A percentile compares a stretch with the other conserved stretches of the same genome.
Conservation (phyloP, 2,329 filamentous ascomycete species). For the Paraconiothyrium sp. region DNA sequence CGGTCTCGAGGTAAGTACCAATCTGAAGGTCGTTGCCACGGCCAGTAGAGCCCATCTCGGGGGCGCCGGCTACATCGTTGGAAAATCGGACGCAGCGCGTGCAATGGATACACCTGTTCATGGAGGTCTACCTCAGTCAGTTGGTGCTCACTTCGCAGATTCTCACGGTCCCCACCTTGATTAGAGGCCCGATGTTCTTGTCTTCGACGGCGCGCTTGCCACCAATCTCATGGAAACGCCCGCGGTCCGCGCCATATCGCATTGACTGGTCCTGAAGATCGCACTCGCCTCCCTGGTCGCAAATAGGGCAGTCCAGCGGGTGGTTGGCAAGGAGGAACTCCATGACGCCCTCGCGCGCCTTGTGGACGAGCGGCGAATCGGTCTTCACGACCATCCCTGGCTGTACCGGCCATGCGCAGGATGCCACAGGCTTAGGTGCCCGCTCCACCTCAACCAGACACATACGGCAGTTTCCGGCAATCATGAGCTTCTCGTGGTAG, state of each 20-base stretch:
- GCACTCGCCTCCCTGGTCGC: slow-evolving; percentile 98
- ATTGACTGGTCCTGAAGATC: slow-evolving; percentile 99
- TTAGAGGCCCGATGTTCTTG: slow-evolving; percentile 97
- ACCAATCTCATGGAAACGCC: slow-evolving; percentile 92
- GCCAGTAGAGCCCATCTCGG: slow-evolving; percentile 92
- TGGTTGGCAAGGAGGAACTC: slow-evolving; percentile 98
- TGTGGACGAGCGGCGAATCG: slow-evolving; percentile 93
- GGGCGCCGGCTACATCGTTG: slow-evolving; percentile 95
- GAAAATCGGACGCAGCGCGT: slow-evolving; percentile 97
- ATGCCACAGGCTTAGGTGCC: slow-evolving; percentile 95
- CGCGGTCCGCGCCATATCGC: slow-evolving; percentile 95
- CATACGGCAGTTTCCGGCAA: slow-evolving; percentile 99
- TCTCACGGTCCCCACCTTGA: slow-evolving; percentile 68
- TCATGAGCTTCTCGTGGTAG: slow-evolving; percentile 99
- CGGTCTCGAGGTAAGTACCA: slow-evolving; percentile 95
- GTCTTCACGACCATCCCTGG: slow-evolving; percentile 99
- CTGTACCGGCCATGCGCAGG: slow-evolving; percentile 98
- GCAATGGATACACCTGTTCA: slow-evolving; percentile 99
- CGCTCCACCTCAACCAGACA: slow-evolving; percentile 98
- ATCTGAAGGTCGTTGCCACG: slow-evolving; percentile 98
- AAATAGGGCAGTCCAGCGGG: slow-evolving; percentile 94
- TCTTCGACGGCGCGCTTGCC: slow-evolving; percentile 99
- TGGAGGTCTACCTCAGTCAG: slow-evolving; percentile 74
- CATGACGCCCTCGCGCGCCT: slow-evolving; percentile 98
- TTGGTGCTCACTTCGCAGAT: slow-evolving; percentile 2